Evolutionary conservation across 2,329 filamentous ascomycete species (phyloP), one percentile per base, ranked within the genome.

Genomic region (Drechslerella dactyloides): DNA sequence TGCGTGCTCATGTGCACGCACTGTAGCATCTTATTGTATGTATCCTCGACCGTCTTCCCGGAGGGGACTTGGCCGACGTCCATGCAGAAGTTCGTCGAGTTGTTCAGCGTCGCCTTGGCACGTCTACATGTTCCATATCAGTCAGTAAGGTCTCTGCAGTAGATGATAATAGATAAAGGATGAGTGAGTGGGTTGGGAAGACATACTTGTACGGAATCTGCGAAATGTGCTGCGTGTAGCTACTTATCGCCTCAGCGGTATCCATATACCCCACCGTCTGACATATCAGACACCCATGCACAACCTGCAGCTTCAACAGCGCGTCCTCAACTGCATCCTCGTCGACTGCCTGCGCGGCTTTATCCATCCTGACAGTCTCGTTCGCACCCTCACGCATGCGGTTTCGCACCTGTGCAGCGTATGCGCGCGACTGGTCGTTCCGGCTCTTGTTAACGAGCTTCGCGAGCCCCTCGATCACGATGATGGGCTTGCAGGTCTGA

Each of bases 141-240:
- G n/a, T n/a, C n/a, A n/a, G n/a, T n/a, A n/a, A n/a, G n/a, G n/a
- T n/a, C n/a, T n/a, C n/a, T n/a, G n/a, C n/a, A n/a, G n/a, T n/a
- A n/a, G n/a, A n/a, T n/a, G n/a, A n/a, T 8, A 33, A 33, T 33
- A 8, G 27, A 33, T 33, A 33, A 4, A 33, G n/a, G 3, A 33
- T 33, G 3, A 15, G 40, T 3, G 50, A 52, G 19, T 48, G 1
- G n/a, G 44, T 44, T n/a, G 5, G n/a, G n/a, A n/a, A n/a, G n/a
- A 70, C 75, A 57, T 81, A 84, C 74, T 86, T 85, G 78, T 93
- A 93, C 0, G 89, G 90, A 21, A 89, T 86, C 0, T 87, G 90
- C 6, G 89, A 89, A 54, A 93, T 87, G 77, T 93, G 88, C 76
- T 92, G 88, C 0, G 90, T 93, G 76, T 93, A 91, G 35, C 85